Percentiles rank a stretch among this genome's conserved stretches.
Evolutionary conservation across 352 stramenopile genomes (phyloP).

Genomic region (Phytophthora capsici): DNA sequence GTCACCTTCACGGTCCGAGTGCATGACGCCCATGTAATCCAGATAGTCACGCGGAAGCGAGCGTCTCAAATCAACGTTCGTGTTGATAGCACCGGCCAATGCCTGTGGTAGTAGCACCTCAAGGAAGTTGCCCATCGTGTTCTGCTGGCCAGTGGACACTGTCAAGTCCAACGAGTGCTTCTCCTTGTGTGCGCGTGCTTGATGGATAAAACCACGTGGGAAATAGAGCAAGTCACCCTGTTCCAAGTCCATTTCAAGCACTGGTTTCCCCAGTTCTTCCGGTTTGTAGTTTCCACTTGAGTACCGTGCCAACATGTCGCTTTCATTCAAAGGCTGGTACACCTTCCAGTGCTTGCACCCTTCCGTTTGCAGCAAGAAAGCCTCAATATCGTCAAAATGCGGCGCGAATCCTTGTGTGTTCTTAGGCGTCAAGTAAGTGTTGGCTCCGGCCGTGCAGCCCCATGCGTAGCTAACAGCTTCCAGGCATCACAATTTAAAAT

Average conservation of each 20-base stretch:
- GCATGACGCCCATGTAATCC: conserved; percentile 89
- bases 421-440: conserved; percentile 94
- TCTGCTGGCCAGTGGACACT: conserved; percentile 89
- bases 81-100: conserved; percentile 59
- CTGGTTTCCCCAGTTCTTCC: conserved; percentile 80
- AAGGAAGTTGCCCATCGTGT: conserved; percentile 82
- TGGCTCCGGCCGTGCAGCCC: conserved; percentile 94
- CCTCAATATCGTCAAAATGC: conserved; percentile 98
- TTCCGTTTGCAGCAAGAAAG: conserved; percentile 94
- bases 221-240: conserved; percentile 93
- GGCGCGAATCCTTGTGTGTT: conserved; percentile 96
- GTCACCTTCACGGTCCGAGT: conserved; percentile 73
- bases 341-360: conserved; percentile 95
- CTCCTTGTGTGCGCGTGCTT: conserved; percentile 67
- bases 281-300: conserved; percentile 80
- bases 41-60: conserved; percentile 89
- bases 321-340: conserved; percentile 69
- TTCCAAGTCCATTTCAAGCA: conserved; percentile 84
- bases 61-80: conserved; percentile 62
- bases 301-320: conserved; percentile 62
- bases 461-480: conserved; percentile 94
- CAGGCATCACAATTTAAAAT: too few relatives aligned
- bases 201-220: conserved; percentile 90
- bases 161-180: conserved; percentile 89
- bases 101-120: conserved; percentile 70